Base-by-base conservation (phyloP, 1,284 basidiomycete genomes). In the Ustilago shanxiensis region DNA sequence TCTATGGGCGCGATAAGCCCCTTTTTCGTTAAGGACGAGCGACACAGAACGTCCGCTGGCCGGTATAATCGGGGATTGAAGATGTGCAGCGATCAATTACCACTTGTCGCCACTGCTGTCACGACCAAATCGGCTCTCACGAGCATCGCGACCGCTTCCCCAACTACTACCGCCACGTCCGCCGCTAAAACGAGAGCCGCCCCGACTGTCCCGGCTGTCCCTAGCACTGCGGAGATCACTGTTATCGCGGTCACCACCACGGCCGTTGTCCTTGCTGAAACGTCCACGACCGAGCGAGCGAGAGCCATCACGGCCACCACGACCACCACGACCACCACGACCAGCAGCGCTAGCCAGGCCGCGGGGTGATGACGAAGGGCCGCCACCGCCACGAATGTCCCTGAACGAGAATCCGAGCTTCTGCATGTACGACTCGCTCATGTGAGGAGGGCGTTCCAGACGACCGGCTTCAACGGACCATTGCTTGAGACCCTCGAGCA, bases 401-500 rank as follows among this genome's bases (percentile, higher is more conserved):
- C 35, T 26, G 14, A 31, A 26, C 7, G 65, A 55, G n/a, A 78
- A 35, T 22, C 80, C 80, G 18, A 81, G 50, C 65, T 78, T 78
- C 51, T 61, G 50, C 61, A 78, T 28, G 67, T 66, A 76, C 10
- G 22, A 13, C 4, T 68, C 64, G 60, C 75, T 73, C 49, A 81
- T 51, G 54, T 76, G 69, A 7, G 78, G 78, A 33, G 68, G 51
- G 31, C 51, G 50, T 26, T 70, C 59, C 50, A 80, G 16, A 22
- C 72, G 52, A 24, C 61, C 75, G 0, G 72, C 69, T 31, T 72
- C 52, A 39, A 72, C 65, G 2, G 60, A 29, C 80, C 80, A 81
- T 20, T 64, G 56, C 66, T 76, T 79, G 59, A 81, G 57, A 11
- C 75, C 80, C 1, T 80, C 62, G 39, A 79, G 35, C 13, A 79